These are phyloP conservation scores for Glycine soja DNA, from an alignment of 306 rosid species.

Conservation along the genomic window DNA sequence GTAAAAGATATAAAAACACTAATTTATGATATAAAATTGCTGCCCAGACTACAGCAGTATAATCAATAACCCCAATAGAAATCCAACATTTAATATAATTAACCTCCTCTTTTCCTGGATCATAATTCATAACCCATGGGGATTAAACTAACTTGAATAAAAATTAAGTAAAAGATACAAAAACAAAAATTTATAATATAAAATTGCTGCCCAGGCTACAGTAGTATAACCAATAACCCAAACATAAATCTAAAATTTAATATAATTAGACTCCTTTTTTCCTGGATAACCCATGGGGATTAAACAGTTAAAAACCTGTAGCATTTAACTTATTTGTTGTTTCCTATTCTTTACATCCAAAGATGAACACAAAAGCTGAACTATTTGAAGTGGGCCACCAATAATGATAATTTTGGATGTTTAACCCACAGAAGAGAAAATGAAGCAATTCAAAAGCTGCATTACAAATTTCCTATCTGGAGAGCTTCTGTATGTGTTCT, in stretches of 20 bases:
- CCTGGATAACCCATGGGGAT: neutral
- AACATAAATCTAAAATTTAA: neutral
- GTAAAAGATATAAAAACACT: neutral
- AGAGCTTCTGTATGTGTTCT: neutral
- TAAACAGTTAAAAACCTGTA: neutral
- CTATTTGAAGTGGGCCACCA: neutral
- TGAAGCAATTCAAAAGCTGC: neutral
- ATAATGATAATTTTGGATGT: neutral
- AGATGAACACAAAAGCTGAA: neutral
- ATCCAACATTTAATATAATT: neutral
- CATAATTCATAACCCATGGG: neutral
- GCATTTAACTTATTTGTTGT: neutral
- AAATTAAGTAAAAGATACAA: neutral
- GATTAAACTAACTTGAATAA: constrained; percentile 8
- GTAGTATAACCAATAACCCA: neutral
- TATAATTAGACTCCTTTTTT: neutral
- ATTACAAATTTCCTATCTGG: neutral
- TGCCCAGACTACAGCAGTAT: neutral
- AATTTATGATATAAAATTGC: neutral
- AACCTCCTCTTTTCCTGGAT: neutral
- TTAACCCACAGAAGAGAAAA: neutral
- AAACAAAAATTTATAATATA: neutral
- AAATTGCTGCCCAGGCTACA: neutral
- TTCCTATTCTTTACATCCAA: neutral
- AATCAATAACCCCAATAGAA: constrained; percentile 1